Percentiles rank a stretch among this genome's conserved stretches.
Evolutionary conservation across 768 basidiomycete genomes (phyloP).

Genomic region (Termitomyces bulborhizus): DNA sequence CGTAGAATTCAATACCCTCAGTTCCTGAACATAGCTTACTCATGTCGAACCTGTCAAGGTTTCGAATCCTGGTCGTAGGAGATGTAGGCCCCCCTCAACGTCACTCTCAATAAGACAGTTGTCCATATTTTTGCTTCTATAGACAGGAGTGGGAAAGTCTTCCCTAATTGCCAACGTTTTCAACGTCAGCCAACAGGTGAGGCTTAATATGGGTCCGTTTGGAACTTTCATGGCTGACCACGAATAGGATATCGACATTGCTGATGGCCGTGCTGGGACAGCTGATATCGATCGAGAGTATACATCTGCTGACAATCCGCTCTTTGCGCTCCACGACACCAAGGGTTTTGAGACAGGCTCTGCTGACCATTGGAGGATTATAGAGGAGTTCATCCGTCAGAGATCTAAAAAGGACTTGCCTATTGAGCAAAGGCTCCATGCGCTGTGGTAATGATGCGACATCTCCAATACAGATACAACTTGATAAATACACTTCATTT

Average conservation of each 20-base stretch:
- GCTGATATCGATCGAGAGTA: conserved; percentile 2
- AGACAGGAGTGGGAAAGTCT: conserved; percentile 5
- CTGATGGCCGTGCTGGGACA: neutral
- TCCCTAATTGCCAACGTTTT: conserved; percentile 2
- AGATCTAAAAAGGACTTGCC: neutral
- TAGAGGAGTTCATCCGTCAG: neutral
- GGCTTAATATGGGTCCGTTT: neutral
- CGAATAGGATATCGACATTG: conserved; percentile 1
- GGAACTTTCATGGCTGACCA: neutral
- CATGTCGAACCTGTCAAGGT: neutral
- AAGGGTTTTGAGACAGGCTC: neutral
- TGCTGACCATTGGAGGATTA: neutral
- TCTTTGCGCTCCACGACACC: neutral
- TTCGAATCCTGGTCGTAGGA: neutral
- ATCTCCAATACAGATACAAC: neutral
- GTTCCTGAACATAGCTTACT: neutral
- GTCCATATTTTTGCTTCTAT: neutral
- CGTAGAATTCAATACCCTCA: too few species aligned
- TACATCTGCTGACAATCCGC: neutral
- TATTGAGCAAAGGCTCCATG: neutral
- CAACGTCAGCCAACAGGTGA: neutral
- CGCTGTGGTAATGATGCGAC: neutral
- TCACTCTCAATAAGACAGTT: neutral
- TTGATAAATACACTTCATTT: neutral
- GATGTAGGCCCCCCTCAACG: neutral